Conservation (phyloP, 768 basidiomycete species). For the Dentipellis sp. region DNA sequence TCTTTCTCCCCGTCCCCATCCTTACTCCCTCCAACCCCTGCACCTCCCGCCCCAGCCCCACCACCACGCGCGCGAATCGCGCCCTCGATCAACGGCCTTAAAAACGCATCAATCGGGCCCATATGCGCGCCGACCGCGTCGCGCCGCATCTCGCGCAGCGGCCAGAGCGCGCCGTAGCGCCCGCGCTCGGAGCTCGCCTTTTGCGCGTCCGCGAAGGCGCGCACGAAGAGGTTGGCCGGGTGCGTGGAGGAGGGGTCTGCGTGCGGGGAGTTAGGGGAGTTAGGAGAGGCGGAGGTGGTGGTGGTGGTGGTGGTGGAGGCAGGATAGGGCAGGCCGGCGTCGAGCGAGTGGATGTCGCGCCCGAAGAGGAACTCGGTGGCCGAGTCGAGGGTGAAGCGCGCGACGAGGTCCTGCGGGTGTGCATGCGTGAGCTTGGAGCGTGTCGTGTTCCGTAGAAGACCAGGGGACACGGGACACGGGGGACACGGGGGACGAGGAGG, state of each 20-base stretch:
- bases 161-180: background rate
- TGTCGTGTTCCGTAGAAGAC: too few species aligned
- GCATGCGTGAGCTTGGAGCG: too few species aligned
- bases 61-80: too few species aligned
- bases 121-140: background rate
- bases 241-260: slow-evolving; percentile 12
- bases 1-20: background rate
- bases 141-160: background rate
- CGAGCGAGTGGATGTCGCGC: slow-evolving; percentile 28
- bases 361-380: slow-evolving; percentile 46
- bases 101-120: background rate
- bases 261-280: too few species aligned
- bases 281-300: background rate
- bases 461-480: too few species aligned
- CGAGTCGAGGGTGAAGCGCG: slow-evolving; percentile 39
- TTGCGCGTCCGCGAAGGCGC: slow-evolving; percentile 4
- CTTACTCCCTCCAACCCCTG: too few species aligned
- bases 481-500: background rate
- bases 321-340: slow-evolving; percentile 28
- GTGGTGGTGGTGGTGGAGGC: slow-evolving; percentile 15
- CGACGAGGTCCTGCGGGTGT: slow-evolving; percentile 28
- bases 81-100: slow-evolving; percentile 3
- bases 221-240: slow-evolving; percentile 7
- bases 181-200: background rate
- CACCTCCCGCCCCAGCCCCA: too few species aligned